Percentiles rank a stretch among this genome's conserved stretches.
phyloP scores from a whole-genome alignment of 2,329 filamentous ascomycete genomes.

The Pyrenochaeta sp. region DNA sequence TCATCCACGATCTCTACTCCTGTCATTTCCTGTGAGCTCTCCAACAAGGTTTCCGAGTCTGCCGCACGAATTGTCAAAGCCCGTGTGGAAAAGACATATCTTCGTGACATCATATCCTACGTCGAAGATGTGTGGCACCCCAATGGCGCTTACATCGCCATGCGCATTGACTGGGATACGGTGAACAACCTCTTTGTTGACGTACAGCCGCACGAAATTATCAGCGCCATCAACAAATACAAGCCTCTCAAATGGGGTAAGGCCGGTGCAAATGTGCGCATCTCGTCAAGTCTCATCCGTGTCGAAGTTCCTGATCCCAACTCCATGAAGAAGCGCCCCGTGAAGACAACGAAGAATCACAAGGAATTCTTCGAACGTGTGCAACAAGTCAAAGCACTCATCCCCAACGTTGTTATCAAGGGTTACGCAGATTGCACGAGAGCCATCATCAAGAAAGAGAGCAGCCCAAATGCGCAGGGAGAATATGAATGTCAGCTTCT shows the following conservation, averaged over 20 bases:
- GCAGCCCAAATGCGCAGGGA: slow-evolving; percentile 73
- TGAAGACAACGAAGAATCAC: slow-evolving; percentile 49
- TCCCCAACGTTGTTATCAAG: slow-evolving; percentile 86
- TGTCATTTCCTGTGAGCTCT: slow-evolving; percentile 85
- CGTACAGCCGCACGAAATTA: slow-evolving; percentile 76
- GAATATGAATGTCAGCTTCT: slow-evolving; percentile 64
- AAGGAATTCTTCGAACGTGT: slow-evolving; percentile 78
- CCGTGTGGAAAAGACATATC: slow-evolving; percentile 92
- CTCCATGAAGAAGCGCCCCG: slow-evolving; percentile 35
- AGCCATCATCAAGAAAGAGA: slow-evolving; percentile 86
- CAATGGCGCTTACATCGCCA: slow-evolving; percentile 76
- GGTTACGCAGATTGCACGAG: slow-evolving; percentile 87
- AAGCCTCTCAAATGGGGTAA: slow-evolving; percentile 82
- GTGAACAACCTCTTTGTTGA: slow-evolving; percentile 84
- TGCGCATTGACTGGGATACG: slow-evolving; percentile 82
- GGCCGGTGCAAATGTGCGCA: slow-evolving; percentile 65
- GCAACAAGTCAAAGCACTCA: slow-evolving; percentile 81
- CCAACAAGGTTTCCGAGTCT: slow-evolving; percentile 76
- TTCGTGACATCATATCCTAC: slow-evolving; percentile 81
- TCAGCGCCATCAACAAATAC: slow-evolving; percentile 77
- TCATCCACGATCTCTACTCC: slow-evolving; percentile 94
- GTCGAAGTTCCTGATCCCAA: slow-evolving; percentile 70
- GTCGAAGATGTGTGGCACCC: slow-evolving; percentile 91
- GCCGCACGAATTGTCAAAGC: slow-evolving; percentile 92
- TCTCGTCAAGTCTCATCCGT: slow-evolving; percentile 65